Evolutionary conservation across 352 stramenopile genomes (phyloP).

Genomic region (Pythium plurisporium): DNA sequence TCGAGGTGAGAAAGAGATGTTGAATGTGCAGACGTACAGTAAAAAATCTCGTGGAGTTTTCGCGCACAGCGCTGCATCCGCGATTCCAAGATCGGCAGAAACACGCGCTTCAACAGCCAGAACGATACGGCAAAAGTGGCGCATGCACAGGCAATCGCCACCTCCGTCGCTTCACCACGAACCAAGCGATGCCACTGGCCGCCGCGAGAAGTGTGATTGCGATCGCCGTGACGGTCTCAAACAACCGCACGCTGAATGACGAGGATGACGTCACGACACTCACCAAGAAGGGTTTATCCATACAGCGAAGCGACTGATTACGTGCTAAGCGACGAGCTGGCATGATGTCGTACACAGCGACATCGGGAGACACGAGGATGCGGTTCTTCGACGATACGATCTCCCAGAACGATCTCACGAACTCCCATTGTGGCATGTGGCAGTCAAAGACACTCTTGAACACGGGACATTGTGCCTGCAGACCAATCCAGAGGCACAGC

Average conservation of each 20-base stretch:
- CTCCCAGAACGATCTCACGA: slow-evolving; percentile 30
- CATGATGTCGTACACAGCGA: slow-evolving; percentile 36
- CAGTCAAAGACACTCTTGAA: slow-evolving; percentile 43
- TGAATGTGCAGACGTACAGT: slow-evolving; percentile 24
- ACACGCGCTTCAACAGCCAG: slow-evolving; percentile 19
- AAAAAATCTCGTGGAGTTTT: slow-evolving; percentile 45
- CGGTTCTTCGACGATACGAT: slow-evolving; percentile 26
- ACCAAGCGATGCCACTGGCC: background rate
- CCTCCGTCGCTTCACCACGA: background rate
- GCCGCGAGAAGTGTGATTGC: background rate
- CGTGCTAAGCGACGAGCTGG: slow-evolving; percentile 41
- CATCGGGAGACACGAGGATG: slow-evolving; percentile 37
- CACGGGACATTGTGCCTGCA: slow-evolving; percentile 38
- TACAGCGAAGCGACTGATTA: slow-evolving; percentile 50
- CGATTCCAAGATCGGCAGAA: slow-evolving; percentile 20
- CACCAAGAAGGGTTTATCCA: slow-evolving; percentile 62
- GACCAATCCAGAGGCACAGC: slow-evolving; percentile 36
- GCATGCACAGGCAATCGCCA: background rate
- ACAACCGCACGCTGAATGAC: background rate
- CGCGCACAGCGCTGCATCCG: slow-evolving; percentile 38
- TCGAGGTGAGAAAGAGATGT: slow-evolving; percentile 21
- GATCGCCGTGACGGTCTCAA: background rate
- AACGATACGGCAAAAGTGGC: slow-evolving; percentile 5
- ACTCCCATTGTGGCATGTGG: slow-evolving; percentile 56
- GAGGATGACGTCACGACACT: slow-evolving; percentile 41